Evolutionary conservation across 768 basidiomycete genomes (phyloP).

Genomic region (Suillus fuscotomentosus): DNA sequence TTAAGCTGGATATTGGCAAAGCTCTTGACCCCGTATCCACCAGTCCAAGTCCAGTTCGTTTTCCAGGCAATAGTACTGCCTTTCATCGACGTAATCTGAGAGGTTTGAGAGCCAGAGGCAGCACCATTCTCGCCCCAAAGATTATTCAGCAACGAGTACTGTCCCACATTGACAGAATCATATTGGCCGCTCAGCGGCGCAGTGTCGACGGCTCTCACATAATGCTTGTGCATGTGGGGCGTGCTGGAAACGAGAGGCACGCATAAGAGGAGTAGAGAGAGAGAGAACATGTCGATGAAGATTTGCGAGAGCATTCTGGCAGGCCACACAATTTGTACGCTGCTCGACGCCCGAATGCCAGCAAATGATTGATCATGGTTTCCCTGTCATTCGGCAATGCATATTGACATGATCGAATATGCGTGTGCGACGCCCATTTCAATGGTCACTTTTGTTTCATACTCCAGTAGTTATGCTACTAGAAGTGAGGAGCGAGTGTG

Average conservation of each 20-base stretch:
- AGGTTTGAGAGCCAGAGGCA: constrained; percentile 51
- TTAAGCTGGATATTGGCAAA: constrained; percentile 59
- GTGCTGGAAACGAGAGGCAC: constrained; percentile 19
- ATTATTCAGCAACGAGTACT: constrained; percentile 52
- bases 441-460: neutral
- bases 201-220: constrained; percentile 19
- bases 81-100: constrained; percentile 41
- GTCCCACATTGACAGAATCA: constrained; percentile 44
- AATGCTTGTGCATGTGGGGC: constrained; percentile 1
- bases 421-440: neutral
- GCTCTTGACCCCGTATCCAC: constrained; percentile 51
- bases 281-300: neutral
- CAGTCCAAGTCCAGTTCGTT: constrained; percentile 54
- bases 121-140: constrained; percentile 43
- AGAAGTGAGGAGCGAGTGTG: neutral
- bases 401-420: neutral
- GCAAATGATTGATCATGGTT: neutral
- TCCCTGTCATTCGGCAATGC: neutral
- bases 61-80: constrained; percentile 48
- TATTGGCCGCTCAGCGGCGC: constrained; percentile 46
- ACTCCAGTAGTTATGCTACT: neutral
- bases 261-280: constrained; percentile 11
- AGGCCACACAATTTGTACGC: neutral
- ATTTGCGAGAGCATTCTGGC: neutral
- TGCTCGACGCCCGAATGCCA: neutral